phyloP scores from a whole-genome alignment of 192 early-diverging fungal genomes.

The Coemansia javaensis region DNA sequence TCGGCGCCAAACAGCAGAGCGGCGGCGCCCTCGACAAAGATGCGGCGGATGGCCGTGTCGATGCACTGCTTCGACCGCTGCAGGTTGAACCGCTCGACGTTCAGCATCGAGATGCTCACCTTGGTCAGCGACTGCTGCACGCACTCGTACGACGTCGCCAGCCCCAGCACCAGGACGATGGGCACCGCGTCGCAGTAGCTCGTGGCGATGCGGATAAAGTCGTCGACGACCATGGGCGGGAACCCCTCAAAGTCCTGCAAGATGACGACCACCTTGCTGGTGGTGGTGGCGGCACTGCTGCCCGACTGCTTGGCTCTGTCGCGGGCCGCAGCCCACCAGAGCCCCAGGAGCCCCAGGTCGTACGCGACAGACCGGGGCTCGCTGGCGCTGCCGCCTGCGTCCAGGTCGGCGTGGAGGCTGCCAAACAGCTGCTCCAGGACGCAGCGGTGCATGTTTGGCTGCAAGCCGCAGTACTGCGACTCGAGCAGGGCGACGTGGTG shows the following conservation, averaged over 20 bases:
- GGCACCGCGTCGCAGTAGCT: slow-evolving; percentile 67
- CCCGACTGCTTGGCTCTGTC: too few relatives aligned
- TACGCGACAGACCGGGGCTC: slow-evolving; percentile 48
- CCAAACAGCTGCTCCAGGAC: slow-evolving; percentile 69
- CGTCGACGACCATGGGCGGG: slow-evolving; percentile 61
- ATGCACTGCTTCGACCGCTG: slow-evolving; percentile 70
- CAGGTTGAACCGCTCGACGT: slow-evolving; percentile 74
- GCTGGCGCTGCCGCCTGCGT: slow-evolving; percentile 1
- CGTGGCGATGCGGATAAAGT: slow-evolving; percentile 63
- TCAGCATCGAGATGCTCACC: slow-evolving; percentile 63
- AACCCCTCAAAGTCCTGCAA: slow-evolving; percentile 89
- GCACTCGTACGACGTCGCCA: slow-evolving; percentile 82
- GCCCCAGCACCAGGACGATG: slow-evolving; percentile 73
- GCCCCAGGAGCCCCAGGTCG: slow-evolving; percentile 62
- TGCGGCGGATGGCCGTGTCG: slow-evolving; percentile 56
- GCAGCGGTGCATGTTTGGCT: slow-evolving; percentile 56
- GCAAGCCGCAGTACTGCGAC: slow-evolving; percentile 62
- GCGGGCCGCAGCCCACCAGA: slow-evolving; percentile 55
- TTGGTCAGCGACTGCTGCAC: slow-evolving; percentile 77
- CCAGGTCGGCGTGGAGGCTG: slow-evolving; percentile 16
- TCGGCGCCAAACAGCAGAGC: slow-evolving; percentile 62
- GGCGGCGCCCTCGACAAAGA: slow-evolving; percentile 52
- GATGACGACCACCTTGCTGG: slow-evolving; percentile 58
- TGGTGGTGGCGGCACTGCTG: slow-evolving; percentile 12
- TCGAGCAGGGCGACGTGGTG: slow-evolving; percentile 62